Evolutionary conservation across 805 yeast genomes (phyloP), one percentile per base, ranked within the genome.

Genomic region (Pichia exigua): DNA sequence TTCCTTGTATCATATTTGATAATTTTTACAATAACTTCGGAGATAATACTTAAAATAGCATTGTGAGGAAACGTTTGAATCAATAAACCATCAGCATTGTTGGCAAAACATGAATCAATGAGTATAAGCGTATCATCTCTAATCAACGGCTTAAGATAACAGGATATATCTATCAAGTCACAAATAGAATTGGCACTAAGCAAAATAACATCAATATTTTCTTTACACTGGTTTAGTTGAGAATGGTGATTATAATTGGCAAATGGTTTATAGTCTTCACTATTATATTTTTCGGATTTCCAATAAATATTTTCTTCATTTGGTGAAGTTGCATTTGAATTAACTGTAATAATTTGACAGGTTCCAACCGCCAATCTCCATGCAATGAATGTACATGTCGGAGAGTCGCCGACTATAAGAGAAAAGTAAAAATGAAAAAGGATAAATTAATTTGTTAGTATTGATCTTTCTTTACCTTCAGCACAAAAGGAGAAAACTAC

Each of bases 351-450:
- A 9, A 61, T 58, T 2, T 45, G 22, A 38, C 59, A 60, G 1
- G 54, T 43, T 1, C 44, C 54, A 20, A 51, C 48, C 0, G 67
- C 59, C 30, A 66, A 47, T 42, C 66, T 59, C 69, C 69, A 66
- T 7, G 64, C 50, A 9, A 66, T 46, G 51, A 62, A 65, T 26
- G 59, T 48, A 40, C 68, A 60, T 17, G 63, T 55, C 2, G 69
- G 61, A 6, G 66, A 44, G 46, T 65, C 67, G 3, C 70, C 70
- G 51, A 63, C 69, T 66, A 24, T 6, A 44, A 20, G 4, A 32
- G 15, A 10, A 9, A 47, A 21, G 27, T 10, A 24, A 1, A 21
- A 27, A 3, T 22, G 20, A 20, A 22, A 8, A 35, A n/a, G 26
- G 20, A 35, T 39, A 26, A 26, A 22, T 26, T 15, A 32, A 41